Evolutionary conservation across 108 stramenopile species (phyloP), one percentile per base, ranked within the genome.

Genomic region (Pseudonitzschia pungens): DNA sequence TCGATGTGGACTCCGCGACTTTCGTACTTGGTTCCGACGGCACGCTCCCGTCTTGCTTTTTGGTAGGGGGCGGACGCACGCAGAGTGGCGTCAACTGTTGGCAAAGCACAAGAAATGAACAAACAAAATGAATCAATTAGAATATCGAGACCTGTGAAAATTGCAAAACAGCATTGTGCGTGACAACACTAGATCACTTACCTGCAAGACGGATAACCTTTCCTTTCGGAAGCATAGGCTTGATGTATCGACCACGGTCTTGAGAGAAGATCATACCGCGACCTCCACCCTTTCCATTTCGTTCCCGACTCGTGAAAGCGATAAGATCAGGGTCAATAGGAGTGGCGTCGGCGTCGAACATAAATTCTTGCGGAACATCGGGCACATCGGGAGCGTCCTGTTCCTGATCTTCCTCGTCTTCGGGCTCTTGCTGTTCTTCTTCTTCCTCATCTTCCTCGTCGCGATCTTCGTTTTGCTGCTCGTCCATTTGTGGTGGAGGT

Each of bases 291-390:
- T 97, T 98, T 60, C 98, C 98, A 33, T 66, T 65, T 52, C 89
- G 76, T 78, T 94, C 81, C 27, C 95, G 81, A 29, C 78, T 77
- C 27, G 95, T 67, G 72, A 97, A 97, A 29, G 90, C 83, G 62
- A 98, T 91, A 22, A 98, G 84, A 71, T 97, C 96, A 9, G 96
- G 96, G 75, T 98, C 98, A 76, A 98, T 93, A n/a, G 96, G 95
- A 7, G 92, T 93, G 33, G 86, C 80, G 70, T 97, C 98, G 55
- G 95, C 84, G 76, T 97, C 96, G 77, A 98, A 98, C 95, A 98
- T 97, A 86, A 98, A 98, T 78, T 98, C 98, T 87, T 98, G 91
- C 20, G 95, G 96, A 57, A 95, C 84, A 32, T 93, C 93, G 27
- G 89, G 90, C 15, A 91, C 88, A 83, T 94, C 92, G 20, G 91